These are phyloP conservation scores for Ilex aquifolium DNA, from an alignment of 257 asterid species.

Conservation along the genomic window DNA sequence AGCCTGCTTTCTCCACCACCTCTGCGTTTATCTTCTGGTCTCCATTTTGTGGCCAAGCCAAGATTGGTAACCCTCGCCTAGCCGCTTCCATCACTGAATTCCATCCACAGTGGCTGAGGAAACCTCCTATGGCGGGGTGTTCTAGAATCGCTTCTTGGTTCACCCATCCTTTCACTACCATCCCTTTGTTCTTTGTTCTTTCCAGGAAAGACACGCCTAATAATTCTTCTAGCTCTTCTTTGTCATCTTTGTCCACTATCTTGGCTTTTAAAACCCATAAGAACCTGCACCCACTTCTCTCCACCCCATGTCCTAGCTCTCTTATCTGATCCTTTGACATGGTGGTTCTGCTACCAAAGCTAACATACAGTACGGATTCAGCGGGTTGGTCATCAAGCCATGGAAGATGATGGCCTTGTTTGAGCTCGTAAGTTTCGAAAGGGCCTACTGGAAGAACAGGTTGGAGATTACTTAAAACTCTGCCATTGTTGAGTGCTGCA, in stretches of 20 bases:
- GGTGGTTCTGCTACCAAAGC: slow-evolving; percentile 33
- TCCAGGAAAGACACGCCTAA: slow-evolving; percentile 9
- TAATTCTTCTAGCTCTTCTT: slow-evolving; percentile 8
- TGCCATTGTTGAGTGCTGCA: slow-evolving; percentile 19
- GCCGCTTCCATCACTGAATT: slow-evolving; percentile 42
- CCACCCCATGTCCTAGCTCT: slow-evolving; percentile 35
- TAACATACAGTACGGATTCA: slow-evolving; percentile 27
- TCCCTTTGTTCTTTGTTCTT: slow-evolving; percentile 16
- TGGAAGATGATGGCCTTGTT: slow-evolving; percentile 13
- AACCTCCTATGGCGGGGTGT: slow-evolving; percentile 39
- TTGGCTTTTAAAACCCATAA: slow-evolving; percentile 36
- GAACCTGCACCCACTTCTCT: slow-evolving; percentile 26
- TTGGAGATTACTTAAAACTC: slow-evolving; percentile 15
- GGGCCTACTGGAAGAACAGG: slow-evolving; percentile 41
- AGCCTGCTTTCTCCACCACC: slow-evolving; percentile 27
- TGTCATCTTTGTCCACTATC: not conserved
- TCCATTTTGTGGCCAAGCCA: slow-evolving; percentile 53
- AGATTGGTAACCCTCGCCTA: slow-evolving; percentile 29
- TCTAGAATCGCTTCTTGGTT: slow-evolving; percentile 21
- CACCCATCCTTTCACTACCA: slow-evolving; percentile 17
- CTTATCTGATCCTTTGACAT: slow-evolving; percentile 28
- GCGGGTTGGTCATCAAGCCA: slow-evolving; percentile 32
- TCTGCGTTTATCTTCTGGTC: slow-evolving; percentile 46
- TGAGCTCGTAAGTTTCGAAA: slow-evolving; percentile 14
- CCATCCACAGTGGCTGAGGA: slow-evolving; percentile 43